Evolutionary conservation across 352 stramenopile species (phyloP), one percentile per base, ranked within the genome.

Genomic region (Globisporangium lucens): DNA sequence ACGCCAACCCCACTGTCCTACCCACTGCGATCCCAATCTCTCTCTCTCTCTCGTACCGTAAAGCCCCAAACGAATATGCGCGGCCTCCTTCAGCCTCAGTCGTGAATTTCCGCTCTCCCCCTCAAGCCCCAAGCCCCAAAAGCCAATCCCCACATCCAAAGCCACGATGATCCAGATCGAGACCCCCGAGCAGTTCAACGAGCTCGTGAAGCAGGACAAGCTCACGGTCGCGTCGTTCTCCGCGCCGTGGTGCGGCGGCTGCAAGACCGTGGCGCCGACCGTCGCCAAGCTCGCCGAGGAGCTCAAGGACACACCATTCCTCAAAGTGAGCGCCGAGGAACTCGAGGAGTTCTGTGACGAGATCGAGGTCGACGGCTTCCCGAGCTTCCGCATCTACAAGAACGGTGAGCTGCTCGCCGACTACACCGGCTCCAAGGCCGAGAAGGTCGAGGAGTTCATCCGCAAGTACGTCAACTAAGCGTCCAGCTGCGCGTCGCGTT

Each of bases 381-480:
- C 86, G n/a, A 77, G 79, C 63, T 89, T 94, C 62, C 85, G 85
- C 67, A 73, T 91, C 36, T 94, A 92, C 80, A 85, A 83, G 67
- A 72, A 70, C 33, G 75, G 73, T 69, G 77, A 88, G 58, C 57
- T 88, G 6, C 7, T 87, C 8, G 80, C 75, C n/a, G 82, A 94
- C 65, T 81, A 80, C 73, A 78, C 73, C 36, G 83, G 86, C 76
- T 87, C 82, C 69, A 92, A 91, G 73, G 71, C 78, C 33, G 86
- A 94, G 60, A 90, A 92, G 74, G 74, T 90, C 58, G 85, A 91
- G 68, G 73, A 89, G 65, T 89, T 94, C 65, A 82, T 92, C 66
- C 82, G 78, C 51, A 72, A 82, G 67, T 74, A 87, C 59, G 51
- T 69, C 41, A 66, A 55, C 36, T 73, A 73, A 57, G 30, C 52